Conservation (phyloP, 805 yeast species). For the Saturnispora sekii region DNA sequence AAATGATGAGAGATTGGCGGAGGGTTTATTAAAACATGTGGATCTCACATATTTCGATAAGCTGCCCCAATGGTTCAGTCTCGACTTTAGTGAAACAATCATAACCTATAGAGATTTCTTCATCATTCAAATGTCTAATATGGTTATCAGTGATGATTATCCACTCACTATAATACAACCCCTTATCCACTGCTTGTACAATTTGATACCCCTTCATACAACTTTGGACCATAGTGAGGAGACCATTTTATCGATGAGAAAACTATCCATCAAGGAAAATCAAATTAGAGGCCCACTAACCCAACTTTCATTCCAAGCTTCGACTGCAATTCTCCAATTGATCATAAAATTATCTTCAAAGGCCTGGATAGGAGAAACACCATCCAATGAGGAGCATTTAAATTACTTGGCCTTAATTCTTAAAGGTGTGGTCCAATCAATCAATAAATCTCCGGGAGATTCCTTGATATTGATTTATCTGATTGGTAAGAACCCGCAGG, state of each 20-base stretch:
- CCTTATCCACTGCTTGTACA: conserved; percentile 51
- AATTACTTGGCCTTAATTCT: conserved; percentile 53
- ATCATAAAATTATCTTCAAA: conserved; percentile 30
- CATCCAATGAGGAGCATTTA: conserved; percentile 30
- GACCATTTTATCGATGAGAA: conserved; percentile 14
- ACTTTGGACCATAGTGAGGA: conserved; percentile 1
- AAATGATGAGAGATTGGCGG: conserved; percentile 26
- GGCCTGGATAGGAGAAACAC: conserved; percentile 27
- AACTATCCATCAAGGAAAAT: conserved; percentile 10
- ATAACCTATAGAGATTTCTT: conserved; percentile 56
- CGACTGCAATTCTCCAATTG: conserved; percentile 36
- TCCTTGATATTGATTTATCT: conserved; percentile 46
- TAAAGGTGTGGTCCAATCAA: conserved; percentile 43
- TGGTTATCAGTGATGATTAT: conserved; percentile 28
- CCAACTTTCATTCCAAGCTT: conserved; percentile 44
- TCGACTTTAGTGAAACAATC: conserved; percentile 17
- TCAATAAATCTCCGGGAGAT: conserved; percentile 40
- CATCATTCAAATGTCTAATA: conserved; percentile 40
- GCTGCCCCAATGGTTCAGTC: conserved; percentile 45
- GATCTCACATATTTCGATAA: conserved; percentile 32
- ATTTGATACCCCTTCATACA: conserved; percentile 37
- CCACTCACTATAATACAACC: conserved; percentile 34
- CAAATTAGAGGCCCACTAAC: conserved; percentile 9
- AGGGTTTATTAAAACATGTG: conserved; percentile 37
- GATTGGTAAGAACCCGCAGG: conserved; percentile 33